These are phyloP conservation scores for Phytophthora pseudosyringae DNA, from an alignment of 352 stramenopile species.

Conservation along the genomic window DNA sequence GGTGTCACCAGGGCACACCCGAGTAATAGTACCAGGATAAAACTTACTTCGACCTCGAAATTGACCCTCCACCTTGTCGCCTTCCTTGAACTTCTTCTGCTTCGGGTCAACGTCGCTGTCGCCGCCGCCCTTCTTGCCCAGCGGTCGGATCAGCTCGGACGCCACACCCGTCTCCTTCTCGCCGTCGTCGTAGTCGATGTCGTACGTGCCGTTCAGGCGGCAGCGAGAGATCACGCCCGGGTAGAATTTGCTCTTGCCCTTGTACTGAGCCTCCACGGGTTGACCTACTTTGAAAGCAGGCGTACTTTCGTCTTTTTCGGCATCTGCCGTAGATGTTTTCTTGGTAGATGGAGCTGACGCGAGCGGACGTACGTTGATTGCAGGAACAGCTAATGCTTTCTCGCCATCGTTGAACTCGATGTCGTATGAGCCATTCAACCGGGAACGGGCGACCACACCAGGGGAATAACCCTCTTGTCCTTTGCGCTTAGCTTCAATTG, in stretches of 20 bases:
- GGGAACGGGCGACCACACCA: conserved; percentile 53
- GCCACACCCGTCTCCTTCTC: conserved; percentile 29
- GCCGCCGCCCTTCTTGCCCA: conserved; percentile 16
- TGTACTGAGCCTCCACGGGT: conserved; percentile 54
- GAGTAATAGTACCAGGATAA: conserved; percentile 20
- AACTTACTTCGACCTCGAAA: conserved; percentile 21
- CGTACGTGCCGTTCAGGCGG: conserved; percentile 26
- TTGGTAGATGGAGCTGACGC: conserved; percentile 2
- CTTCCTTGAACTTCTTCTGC: conserved; percentile 27
- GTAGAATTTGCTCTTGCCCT: conserved; percentile 29
- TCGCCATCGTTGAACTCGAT: conserved; percentile 83
- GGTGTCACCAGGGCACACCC: not conserved
- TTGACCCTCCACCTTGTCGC: conserved; percentile 24
- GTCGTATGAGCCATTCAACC: conserved; percentile 76
- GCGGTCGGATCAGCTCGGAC: conserved; percentile 16
- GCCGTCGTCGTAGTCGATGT: conserved; percentile 27
- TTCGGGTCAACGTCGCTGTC: conserved; percentile 23
- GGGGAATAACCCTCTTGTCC: conserved; percentile 60
- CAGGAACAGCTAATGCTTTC: conserved; percentile 33
- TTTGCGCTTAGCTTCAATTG: conserved; percentile 58
- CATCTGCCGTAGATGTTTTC: not conserved
- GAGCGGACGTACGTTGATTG: conserved; percentile 4
- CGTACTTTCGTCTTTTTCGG: not conserved
- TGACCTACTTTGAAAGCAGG: conserved; percentile 48
- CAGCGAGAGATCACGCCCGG: conserved; percentile 22